phyloP scores from a whole-genome alignment of 371 early-diverging fungal species.

The Rhizopus stolonifer region DNA sequence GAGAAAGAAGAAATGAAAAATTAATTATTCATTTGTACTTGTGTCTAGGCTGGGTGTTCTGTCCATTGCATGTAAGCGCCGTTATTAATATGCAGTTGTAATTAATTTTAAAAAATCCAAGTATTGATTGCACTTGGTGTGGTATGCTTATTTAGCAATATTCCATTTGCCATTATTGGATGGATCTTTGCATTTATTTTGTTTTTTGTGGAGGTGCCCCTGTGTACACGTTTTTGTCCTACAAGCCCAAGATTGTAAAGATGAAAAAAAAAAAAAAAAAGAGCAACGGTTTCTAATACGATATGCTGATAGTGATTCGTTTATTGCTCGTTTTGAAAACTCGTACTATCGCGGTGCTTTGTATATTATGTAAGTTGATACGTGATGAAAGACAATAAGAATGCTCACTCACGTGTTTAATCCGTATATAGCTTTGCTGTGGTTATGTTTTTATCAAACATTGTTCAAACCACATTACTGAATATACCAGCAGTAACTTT shows the following conservation, averaged over 20 bases:
- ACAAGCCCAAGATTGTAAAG: conserved; percentile 50
- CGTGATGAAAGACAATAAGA: not conserved
- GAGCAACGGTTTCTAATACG: not conserved
- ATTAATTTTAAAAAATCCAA: conserved; percentile 3
- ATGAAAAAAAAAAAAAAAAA: not conserved
- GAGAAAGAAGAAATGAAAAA: not conserved
- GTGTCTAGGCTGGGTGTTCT: conserved; percentile 38
- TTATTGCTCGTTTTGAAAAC: conserved; percentile 41
- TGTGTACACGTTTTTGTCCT: conserved; percentile 48
- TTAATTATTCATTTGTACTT: not conserved
- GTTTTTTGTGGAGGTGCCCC: conserved; percentile 47
- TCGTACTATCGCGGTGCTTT: conserved; percentile 34
- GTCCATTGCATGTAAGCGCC: conserved; percentile 41
- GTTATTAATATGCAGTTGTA: not conserved
- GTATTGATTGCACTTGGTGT: conserved; percentile 42
- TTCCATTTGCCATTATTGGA: conserved; percentile 43
- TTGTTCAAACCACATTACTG: conserved; percentile 28
- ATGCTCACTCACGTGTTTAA: not conserved
- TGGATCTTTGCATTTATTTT: conserved; percentile 49
- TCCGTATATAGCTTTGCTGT: conserved; percentile 27
- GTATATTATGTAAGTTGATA: conserved; percentile 36
- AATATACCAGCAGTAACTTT: conserved; percentile 37
- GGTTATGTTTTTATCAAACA: conserved; percentile 43
- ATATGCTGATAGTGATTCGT: conserved; percentile 30
- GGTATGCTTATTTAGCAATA: conserved; percentile 28